Evolutionary conservation across 2,329 filamentous ascomycete genomes (phyloP).

Genomic region (Aspergillus aculeatinus): DNA sequence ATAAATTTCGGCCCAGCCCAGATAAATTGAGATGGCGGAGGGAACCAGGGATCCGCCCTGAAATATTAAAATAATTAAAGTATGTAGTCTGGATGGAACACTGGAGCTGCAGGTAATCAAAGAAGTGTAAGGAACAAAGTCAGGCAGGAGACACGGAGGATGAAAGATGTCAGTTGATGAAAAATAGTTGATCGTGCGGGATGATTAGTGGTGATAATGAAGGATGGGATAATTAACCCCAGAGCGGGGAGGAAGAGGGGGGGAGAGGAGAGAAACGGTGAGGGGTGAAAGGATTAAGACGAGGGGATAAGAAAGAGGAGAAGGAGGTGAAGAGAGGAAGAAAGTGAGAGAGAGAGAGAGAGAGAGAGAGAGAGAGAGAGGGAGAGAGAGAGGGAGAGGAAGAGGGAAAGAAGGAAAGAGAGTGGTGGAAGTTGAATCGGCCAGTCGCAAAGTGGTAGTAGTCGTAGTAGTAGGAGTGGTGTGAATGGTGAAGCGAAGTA

Average conservation of each 20-base stretch:
- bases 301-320: slow-evolving; percentile 18
- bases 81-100: slow-evolving; percentile 3
- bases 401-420: background rate
- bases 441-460: background rate
- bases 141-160: slow-evolving; percentile 6
- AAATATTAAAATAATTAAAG: slow-evolving; percentile 9
- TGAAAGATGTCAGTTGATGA: background rate
- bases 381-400: slow-evolving; percentile 4
- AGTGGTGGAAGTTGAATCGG: background rate
- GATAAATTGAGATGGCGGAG: background rate
- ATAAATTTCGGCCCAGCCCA: slow-evolving; percentile 10
- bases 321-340: slow-evolving; percentile 13
- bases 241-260: background rate
- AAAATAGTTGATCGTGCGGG: background rate
- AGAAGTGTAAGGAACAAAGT: background rate
- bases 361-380: background rate
- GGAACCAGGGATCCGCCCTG: slow-evolving; percentile 6
- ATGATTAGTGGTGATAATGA: slow-evolving; percentile 9
- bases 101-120: background rate
- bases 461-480: background rate
- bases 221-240: slow-evolving; percentile 8
- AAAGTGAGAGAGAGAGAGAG: background rate
- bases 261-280: slow-evolving; percentile 17
- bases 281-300: slow-evolving; percentile 24
- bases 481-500: background rate